Conservation (phyloP, 75 land plant genomes). For the Cunninghamia lanceolata region DNA sequence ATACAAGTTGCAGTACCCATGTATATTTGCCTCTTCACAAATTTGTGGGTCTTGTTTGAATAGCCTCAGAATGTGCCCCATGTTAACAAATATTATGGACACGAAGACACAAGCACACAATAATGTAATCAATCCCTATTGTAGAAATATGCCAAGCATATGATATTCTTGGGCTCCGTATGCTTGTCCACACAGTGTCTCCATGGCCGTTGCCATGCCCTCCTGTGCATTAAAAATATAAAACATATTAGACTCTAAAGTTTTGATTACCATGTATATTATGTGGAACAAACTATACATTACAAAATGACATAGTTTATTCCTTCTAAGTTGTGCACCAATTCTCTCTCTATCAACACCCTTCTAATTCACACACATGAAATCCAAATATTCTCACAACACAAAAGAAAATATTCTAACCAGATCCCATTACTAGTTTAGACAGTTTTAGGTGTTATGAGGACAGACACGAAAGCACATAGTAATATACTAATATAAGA, state of each 20-base stretch:
- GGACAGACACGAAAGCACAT: no score
- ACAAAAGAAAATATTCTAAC: no score
- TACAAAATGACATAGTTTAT: not conserved
- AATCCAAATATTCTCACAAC: no score
- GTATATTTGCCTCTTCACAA: slow-evolving; percentile 36
- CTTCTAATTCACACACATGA: not conserved
- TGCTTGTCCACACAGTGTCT: slow-evolving; percentile 50
- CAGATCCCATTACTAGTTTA: no score
- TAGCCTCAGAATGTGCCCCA: slow-evolving; percentile 21
- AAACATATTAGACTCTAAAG: not conserved
- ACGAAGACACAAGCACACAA: slow-evolving; percentile 22
- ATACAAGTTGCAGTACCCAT: no score
- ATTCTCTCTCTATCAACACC: not conserved
- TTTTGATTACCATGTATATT: not conserved
- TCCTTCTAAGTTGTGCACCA: not conserved
- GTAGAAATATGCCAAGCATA: slow-evolving; percentile 40
- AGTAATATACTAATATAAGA: no score
- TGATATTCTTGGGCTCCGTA: slow-evolving; percentile 43
- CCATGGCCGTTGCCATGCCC: slow-evolving; percentile 47
- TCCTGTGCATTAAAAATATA: slow-evolving; percentile 9
- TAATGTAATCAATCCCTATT: slow-evolving; percentile 26
- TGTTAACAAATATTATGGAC: slow-evolving; percentile 22
- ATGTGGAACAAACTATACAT: not conserved
- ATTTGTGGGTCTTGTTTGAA: slow-evolving; percentile 33
- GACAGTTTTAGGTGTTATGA: no score